These are phyloP conservation scores for Helicostylum pulchrum DNA, from an alignment of 192 early-diverging fungal genomes.

Conservation along the genomic window DNA sequence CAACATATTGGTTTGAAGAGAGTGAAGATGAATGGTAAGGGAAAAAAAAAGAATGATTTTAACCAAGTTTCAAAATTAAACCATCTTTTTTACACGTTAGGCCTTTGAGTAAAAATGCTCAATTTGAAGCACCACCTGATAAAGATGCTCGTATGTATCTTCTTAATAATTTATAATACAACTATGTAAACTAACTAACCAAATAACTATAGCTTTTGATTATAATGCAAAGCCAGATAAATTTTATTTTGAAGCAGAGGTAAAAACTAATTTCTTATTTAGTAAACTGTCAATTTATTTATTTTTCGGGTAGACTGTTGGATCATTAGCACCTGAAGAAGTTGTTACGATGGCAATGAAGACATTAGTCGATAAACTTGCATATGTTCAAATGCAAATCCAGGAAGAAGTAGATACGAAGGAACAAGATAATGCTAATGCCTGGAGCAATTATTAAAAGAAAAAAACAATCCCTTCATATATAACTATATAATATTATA, in stretches of 20 bases:
- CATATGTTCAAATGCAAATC: slow-evolving; percentile 62
- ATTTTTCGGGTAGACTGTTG: slow-evolving; percentile 51
- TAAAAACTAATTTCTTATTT: slow-evolving; percentile 14
- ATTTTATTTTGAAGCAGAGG: slow-evolving; percentile 78
- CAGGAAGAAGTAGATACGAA: slow-evolving; percentile 43
- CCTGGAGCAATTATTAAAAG: slow-evolving; percentile 13
- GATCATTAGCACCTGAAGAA: slow-evolving; percentile 69
- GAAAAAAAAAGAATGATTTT: not conserved
- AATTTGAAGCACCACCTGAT: slow-evolving; percentile 52
- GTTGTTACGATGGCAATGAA: slow-evolving; percentile 67
- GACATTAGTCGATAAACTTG: slow-evolving; percentile 72
- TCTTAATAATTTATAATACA: not conserved
- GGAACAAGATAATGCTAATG: slow-evolving; percentile 26
- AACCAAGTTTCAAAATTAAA: not conserved
- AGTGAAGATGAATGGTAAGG: slow-evolving; percentile 86
- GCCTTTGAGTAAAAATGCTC: slow-evolving; percentile 63
- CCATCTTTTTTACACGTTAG: slow-evolving; percentile 10
- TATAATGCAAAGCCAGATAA: slow-evolving; percentile 75
- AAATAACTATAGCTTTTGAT: slow-evolving; percentile 54
- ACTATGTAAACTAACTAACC: not conserved
- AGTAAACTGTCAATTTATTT: slow-evolving; percentile 10
- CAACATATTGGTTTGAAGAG: slow-evolving; percentile 93
- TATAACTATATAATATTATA: too few relatives aligned
- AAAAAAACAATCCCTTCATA: too few relatives aligned
- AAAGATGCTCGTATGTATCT: slow-evolving; percentile 45